A percentile compares a stretch with the other conserved stretches of the same genome.
Conservation (phyloP, 2,329 filamentous ascomycete genomes). For the Paracoccidioides brasiliensis region DNA sequence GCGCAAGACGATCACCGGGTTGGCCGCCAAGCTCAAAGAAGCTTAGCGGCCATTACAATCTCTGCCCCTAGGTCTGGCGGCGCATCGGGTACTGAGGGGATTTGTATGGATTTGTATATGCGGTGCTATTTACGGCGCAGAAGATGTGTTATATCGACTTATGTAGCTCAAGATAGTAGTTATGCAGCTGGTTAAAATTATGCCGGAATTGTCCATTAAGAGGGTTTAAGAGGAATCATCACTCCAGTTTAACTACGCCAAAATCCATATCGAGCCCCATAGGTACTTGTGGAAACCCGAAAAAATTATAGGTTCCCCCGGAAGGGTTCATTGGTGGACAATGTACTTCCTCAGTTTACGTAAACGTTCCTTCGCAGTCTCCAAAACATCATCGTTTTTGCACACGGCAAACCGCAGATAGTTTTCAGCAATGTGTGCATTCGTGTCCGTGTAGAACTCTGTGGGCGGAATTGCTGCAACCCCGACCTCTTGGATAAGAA, state of each 20-base stretch:
- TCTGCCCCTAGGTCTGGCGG: background rate
- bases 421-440: slow-evolving; percentile 76
- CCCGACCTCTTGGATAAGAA: slow-evolving; percentile 89
- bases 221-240: background rate
- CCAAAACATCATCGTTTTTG: slow-evolving; percentile 78
- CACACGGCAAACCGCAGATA: slow-evolving; percentile 94
- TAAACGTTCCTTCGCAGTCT: slow-evolving; percentile 63
- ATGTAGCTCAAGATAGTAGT: no score
- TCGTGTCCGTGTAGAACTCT: slow-evolving; percentile 84
- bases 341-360: slow-evolving; percentile 63
- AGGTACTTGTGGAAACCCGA: background rate
- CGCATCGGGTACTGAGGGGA: background rate
- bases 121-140: no score
- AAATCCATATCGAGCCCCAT: background rate
- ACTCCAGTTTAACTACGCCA: background rate
- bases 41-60: background rate
- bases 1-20: background rate
- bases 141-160: no score
- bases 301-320: background rate
- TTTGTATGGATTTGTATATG: background rate
- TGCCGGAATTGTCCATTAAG: no score
- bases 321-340: background rate
- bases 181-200: no score
- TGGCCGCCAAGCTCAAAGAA: slow-evolving; percentile 1
- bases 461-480: slow-evolving; percentile 93